Evolutionary conservation across 176 grass and related monocot species (phyloP).

Genomic region (Aegilops sharonensis): DNA sequence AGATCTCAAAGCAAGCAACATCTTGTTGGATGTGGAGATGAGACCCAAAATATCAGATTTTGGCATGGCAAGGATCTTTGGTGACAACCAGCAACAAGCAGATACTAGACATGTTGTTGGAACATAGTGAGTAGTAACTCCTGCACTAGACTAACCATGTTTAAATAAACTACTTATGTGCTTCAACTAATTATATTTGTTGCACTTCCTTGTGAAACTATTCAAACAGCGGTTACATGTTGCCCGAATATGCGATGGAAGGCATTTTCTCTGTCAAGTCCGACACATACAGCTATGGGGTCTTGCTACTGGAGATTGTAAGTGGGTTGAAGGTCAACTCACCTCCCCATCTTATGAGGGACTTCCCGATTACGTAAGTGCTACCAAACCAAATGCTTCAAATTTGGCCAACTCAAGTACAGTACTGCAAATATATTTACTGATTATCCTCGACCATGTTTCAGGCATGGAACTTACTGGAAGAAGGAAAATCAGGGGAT

Average conservation of each 20-base stretch:
- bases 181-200: not conserved
- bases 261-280: slow-evolving; percentile 56
- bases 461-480: slow-evolving; percentile 47
- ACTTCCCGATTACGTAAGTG: slow-evolving; percentile 2
- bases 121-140: slow-evolving; percentile 41
- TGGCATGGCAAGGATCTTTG: slow-evolving; percentile 47
- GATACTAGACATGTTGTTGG: slow-evolving; percentile 42
- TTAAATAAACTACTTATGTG: not conserved
- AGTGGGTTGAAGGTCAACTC: slow-evolving; percentile 44
- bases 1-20: slow-evolving; percentile 49
- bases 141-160: not conserved
- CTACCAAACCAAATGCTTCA: not conserved
- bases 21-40: slow-evolving; percentile 40
- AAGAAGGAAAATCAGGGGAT: slow-evolving; percentile 26
- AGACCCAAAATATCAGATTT: slow-evolving; percentile 65
- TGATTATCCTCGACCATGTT: not conserved
- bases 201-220: not conserved
- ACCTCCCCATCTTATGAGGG: not conserved
- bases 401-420: not conserved
- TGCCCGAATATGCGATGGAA: slow-evolving; percentile 63
- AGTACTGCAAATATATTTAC: not conserved
- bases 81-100: slow-evolving; percentile 19
- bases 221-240: slow-evolving; percentile 48
- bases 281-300: slow-evolving; percentile 50
- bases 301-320: slow-evolving; percentile 51